Base-by-base conservation (phyloP, 352 stramenopile genomes). In the Phytophthora cactorum region DNA sequence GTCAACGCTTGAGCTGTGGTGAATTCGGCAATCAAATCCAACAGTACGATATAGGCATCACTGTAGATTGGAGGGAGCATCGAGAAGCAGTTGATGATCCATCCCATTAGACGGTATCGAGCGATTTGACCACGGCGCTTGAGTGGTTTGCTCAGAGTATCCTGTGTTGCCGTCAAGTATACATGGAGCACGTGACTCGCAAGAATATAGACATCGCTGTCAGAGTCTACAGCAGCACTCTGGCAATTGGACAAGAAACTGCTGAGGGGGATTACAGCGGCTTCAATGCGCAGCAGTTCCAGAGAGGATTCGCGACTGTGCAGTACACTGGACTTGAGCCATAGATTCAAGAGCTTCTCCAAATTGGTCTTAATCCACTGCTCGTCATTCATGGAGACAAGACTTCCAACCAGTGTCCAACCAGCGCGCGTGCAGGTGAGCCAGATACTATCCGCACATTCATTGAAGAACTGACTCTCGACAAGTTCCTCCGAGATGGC, bases 401-500 rank as follows among this genome's bases (percentile, higher is more conserved):
- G 60, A 60, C 82, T 92, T 29, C 86, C 75, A 7, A 94, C 63
- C n/a, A 96, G 46, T 5, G 75, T 89, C 89, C 89, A 96, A 14
- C 89, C 89, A 51, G 85, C 89, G 14, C 89, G 87, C 5, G 89
- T 96, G 57, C 87, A 96, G 10, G 89, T 96, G 34, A 96, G 70
- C 89, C 89, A 96, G 32, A 95, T 83, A 55, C 87, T 93, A 62
- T 96, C 89, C 3, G 75, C 70, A 59, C 82, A 93, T 25, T 83
- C 77, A 59, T 88, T 84, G 22, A 87, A 66, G 52, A 93, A 95
- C 59, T 96, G 89, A 46, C 82, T 93, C 45, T 89, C 84, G 9
- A 96, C 71, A 39, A 96, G 79, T 47, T 82, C 72, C 53, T 91
- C 82, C 1, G 88, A 89, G 15, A 92, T 78, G 31, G 68, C 64